phyloP scores from a whole-genome alignment of 345 rosid species.

The Eucalyptus camaldulensis region DNA sequence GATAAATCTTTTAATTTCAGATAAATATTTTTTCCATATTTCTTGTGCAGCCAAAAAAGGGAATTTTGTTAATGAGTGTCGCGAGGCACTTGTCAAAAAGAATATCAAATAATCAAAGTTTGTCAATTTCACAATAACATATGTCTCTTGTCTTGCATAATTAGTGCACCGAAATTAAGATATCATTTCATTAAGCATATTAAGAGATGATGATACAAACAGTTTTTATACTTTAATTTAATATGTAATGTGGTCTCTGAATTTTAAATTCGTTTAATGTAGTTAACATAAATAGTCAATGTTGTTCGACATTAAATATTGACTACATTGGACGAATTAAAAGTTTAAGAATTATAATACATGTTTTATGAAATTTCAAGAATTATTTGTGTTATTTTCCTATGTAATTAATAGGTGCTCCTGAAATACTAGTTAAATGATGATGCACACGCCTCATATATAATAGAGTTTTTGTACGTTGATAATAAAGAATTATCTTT shows the following conservation, averaged over 20 bases:
- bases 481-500: not conserved
- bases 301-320: too few relatives aligned
- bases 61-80: not conserved
- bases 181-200: not conserved
- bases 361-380: fast-evolving
- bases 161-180: fast-evolving
- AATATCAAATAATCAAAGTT: not conserved
- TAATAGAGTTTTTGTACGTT: not conserved
- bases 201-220: fast-evolving
- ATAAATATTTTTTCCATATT: not conserved
- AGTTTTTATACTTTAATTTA: fast-evolving
- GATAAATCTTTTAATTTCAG: not conserved
- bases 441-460: too few relatives aligned
- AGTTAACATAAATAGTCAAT: too few relatives aligned
- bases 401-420: too few relatives aligned
- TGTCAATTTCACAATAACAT: fast-evolving
- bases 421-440: fast-evolving
- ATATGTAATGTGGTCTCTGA: fast-evolving
- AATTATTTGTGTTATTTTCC: not conserved
- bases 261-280: too few relatives aligned
- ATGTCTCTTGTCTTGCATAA: too few relatives aligned
- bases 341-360: fast-evolving
- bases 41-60: fast-evolving
- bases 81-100: fast-evolving
- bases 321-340: fast-evolving